Evolutionary conservation across 2,329 filamentous ascomycete species (phyloP), one percentile per base, ranked within the genome.

Genomic region (Fusarium buxicola): DNA sequence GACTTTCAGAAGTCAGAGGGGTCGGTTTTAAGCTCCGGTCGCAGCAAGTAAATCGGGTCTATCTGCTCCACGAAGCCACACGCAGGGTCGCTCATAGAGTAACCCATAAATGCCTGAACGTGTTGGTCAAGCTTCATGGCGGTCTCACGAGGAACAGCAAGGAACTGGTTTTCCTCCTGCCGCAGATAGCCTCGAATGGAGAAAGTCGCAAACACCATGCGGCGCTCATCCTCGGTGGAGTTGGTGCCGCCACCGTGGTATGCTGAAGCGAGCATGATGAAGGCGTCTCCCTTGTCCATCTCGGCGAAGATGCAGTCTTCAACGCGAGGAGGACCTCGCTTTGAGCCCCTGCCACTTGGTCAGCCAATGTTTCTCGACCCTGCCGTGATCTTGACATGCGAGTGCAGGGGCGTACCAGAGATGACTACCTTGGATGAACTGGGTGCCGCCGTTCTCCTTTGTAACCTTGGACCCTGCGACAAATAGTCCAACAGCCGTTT

Each of bases 121-220:
- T 51, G 47, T 16, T 52, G 59, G 4, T 63, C 55, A 8, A 51
- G 30, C 11, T 57, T 41, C 36, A 13, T 24, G 2, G 52, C 60
- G 9, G 10, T 25, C 28, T 58, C 56, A 5, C 8, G 43, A 2
- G 62, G 38, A 0, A 62, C 54, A 21, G 60, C 46, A 0, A 62
- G 40, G 7, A 59, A 65, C 7, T 65, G 62, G 15, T 65, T 65
- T 30, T 65, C 59, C 12, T 65, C 62, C 15, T 65, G 60, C 3
- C 60, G 30, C 5, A 61, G 12, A n/a, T n/a, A 63, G 1, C 60
- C 62, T 6, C 56, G 40, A 3, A 48, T 41, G 2, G 52, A 24
- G 41, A 60, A 60, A 0, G 52, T 63, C 4, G 48, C 52, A 31
- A 60, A 65, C 4, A 65, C n/a, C 1, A 55, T 11, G 2, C 62